Evolutionary conservation across 495 filamentous ascomycete genomes (phyloP).

Genomic region (Penicillium cataractarum): DNA sequence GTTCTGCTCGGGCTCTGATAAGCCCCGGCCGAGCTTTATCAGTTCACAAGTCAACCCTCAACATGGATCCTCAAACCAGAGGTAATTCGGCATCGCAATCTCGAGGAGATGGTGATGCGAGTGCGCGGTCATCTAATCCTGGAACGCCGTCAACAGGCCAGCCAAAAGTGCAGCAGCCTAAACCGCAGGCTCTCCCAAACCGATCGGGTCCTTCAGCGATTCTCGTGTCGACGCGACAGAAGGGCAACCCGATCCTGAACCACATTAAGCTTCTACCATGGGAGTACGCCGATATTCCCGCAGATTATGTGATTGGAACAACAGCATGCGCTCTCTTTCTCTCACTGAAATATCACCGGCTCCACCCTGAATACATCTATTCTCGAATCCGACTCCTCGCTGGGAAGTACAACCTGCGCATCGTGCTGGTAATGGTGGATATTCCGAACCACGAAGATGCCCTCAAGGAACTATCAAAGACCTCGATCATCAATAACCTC

Average conservation of each 20-base stretch:
- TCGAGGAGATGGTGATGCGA: slow-evolving; percentile 30
- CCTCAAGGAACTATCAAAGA: slow-evolving; percentile 83
- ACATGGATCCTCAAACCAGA: slow-evolving; percentile 64
- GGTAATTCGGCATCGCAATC: slow-evolving; percentile 62
- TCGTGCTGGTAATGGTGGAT: slow-evolving; percentile 89
- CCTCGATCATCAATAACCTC: slow-evolving; percentile 85
- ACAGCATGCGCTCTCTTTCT: slow-evolving; percentile 94
- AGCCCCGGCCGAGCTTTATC: slow-evolving; percentile 24
- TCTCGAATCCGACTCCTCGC: slow-evolving; percentile 79
- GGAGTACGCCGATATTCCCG: slow-evolving; percentile 94
- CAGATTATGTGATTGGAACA: slow-evolving; percentile 85
- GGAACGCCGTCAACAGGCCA: slow-evolving; percentile 33
- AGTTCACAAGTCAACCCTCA: slow-evolving; percentile 3
- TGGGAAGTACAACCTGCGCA: slow-evolving; percentile 79
- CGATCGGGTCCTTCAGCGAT: slow-evolving; percentile 75
- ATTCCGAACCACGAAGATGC: slow-evolving; percentile 83
- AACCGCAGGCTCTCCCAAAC: slow-evolving; percentile 75
- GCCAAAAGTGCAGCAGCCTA: slow-evolving; percentile 78
- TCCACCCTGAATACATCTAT: slow-evolving; percentile 98
- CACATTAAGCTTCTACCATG: slow-evolving; percentile 82
- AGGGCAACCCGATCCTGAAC: slow-evolving; percentile 91
- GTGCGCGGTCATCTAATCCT: slow-evolving; percentile 28
- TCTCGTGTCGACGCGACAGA: slow-evolving; percentile 83
- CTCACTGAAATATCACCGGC: slow-evolving; percentile 93
- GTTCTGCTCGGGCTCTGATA: slow-evolving; percentile 19